These are phyloP conservation scores for Aquanectria penicillioides DNA, from an alignment of 2,329 filamentous ascomycete species.

Conservation along the genomic window DNA sequence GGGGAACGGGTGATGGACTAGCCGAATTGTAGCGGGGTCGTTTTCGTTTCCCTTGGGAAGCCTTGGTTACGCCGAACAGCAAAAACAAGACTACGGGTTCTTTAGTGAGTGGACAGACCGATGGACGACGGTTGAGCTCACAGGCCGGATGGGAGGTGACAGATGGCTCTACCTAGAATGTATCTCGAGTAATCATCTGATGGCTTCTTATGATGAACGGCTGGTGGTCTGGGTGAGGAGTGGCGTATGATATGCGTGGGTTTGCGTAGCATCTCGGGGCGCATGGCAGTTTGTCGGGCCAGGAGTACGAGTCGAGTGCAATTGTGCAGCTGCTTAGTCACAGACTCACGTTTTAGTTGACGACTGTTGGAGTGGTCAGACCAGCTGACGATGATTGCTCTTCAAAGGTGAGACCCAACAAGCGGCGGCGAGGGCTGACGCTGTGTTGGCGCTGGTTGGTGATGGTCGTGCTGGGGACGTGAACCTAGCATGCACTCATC, in stretches of 20 bases:
- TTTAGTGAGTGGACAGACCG: slow-evolving; percentile 30
- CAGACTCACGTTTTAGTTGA: slow-evolving; percentile 14
- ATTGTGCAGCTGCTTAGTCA: slow-evolving; percentile 17
- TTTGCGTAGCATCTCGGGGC: slow-evolving; percentile 35
- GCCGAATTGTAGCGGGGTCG: slow-evolving; percentile 27
- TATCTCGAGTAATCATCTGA: slow-evolving; percentile 45
- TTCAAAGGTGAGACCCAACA: no score
- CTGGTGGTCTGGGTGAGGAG: slow-evolving; percentile 39
- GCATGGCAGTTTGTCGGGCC: slow-evolving; percentile 20
- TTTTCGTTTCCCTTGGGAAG: slow-evolving; percentile 20
- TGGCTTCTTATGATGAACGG: slow-evolving; percentile 39
- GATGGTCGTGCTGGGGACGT: no score
- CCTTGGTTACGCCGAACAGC: slow-evolving; percentile 29
- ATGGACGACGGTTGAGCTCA: slow-evolving; percentile 28
- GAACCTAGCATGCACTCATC: no score
- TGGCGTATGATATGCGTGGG: slow-evolving; percentile 32
- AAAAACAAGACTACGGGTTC: slow-evolving; percentile 27
- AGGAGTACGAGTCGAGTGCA: slow-evolving; percentile 25
- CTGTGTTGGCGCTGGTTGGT: no score
- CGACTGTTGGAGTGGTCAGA: slow-evolving; percentile 26
- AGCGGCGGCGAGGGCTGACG: no score
- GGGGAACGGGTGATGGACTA: slow-evolving; percentile 28
- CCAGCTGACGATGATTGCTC: slow-evolving; percentile 8
- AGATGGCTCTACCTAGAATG: slow-evolving; percentile 43
- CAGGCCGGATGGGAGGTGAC: slow-evolving; percentile 29